Evolutionary conservation across 192 early-diverging fungal genomes (phyloP), one percentile per base, ranked within the genome.

Genomic region (Umbelopsis sp.): DNA sequence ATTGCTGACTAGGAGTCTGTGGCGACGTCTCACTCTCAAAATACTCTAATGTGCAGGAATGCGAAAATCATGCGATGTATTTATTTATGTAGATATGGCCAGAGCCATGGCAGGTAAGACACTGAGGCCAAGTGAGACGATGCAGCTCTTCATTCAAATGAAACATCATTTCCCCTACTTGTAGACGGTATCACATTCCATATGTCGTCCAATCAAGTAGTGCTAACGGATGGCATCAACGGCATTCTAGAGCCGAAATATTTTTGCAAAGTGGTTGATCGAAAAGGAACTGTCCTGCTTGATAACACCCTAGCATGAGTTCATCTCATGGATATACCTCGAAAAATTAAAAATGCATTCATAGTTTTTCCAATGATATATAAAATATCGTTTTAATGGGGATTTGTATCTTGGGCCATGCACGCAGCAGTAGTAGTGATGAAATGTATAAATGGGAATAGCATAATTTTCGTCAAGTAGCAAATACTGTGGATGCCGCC

Each of bases 101-200:
- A 83, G 80, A 70, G 96, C 96, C 0, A 80, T 94, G 66, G 37
- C 69, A 71, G 90, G 90, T 92, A 74, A 77, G 27, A 12, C 51
- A 12, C 21, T 9, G 10, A 27, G 22, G 1, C 70, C 21, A 30
- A 30, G 3, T 30, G 27, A 30, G 27, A 30, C 27, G 27, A 30
- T 53, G 8, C 35, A 33, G 6, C 27, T 46, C 2, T 64, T 35
- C 10, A 25, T 10, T 15, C 4, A 41, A 16, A 21, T 23, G 25
- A 11, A 23, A 5, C 50, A 52, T 22, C 8, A 23, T 25, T 3
- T 61, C 66, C 45, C 23, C 49, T 46, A 25, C 48, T 46, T 23
- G 15, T 61, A 84, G 93, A 88, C 58, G 93, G 92, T 0, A 90
- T 96, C 69, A 78, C 82, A 67, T 96, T 97, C 70, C 92, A 85